Conservation (phyloP, 768 basidiomycete species). For the Panaeolus papilionaceus region DNA sequence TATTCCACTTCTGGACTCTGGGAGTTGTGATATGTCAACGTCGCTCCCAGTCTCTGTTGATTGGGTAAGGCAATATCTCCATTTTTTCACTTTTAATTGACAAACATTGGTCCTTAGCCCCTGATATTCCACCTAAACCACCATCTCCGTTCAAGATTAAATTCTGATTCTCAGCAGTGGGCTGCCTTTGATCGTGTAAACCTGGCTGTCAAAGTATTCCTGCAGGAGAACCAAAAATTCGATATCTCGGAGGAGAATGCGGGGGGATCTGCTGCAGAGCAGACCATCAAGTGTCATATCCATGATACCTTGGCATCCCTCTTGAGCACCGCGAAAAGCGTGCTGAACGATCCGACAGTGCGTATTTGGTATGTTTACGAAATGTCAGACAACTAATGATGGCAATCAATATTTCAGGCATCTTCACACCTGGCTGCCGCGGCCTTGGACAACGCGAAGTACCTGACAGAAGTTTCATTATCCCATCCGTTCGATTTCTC, state of each 20-base stretch:
- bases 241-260: not conserved
- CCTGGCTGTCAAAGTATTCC: conserved; percentile 46
- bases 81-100: not conserved
- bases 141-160: conserved; percentile 14
- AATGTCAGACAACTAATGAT: not conserved
- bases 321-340: not conserved
- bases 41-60: not conserved
- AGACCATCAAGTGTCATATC: not conserved
- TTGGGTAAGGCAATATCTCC: conserved; percentile 2
- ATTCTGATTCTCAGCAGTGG: conserved; percentile 30
- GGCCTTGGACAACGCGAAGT: not conserved
- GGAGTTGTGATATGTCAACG: not conserved
- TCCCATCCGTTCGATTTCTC: conserved; percentile 1
- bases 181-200: conserved; percentile 48
- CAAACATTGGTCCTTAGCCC: not conserved
- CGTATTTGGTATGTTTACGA: not conserved
- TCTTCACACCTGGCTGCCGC: not conserved
- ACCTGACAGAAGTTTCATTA: not conserved
- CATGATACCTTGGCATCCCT: not conserved
- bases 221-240: conserved; percentile 37
- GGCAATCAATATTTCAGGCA: not conserved
- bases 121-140: conserved; percentile 13
- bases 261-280: conserved; percentile 1
- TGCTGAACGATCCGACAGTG: not conserved
- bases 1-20: not conserved